Percentiles rank a stretch among this genome's conserved stretches.
Evolutionary conservation across 139 green algal species (phyloP).

Genomic region (Closterium sp.): DNA sequence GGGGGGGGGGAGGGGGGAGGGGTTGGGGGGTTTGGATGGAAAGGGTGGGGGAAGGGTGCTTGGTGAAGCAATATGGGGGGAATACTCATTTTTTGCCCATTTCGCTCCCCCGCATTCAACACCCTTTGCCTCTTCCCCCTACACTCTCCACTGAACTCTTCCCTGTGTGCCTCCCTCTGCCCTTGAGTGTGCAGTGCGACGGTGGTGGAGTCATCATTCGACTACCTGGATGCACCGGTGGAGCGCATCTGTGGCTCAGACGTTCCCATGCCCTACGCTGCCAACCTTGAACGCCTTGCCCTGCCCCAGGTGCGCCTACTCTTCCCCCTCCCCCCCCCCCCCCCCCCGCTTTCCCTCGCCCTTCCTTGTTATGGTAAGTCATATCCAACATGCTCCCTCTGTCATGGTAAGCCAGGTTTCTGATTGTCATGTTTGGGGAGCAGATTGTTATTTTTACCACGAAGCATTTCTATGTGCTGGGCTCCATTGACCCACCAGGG

Average conservation of each 20-base stretch:
- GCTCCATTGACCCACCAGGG: no score
- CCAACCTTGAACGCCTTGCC: constrained; percentile 81
- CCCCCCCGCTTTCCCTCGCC: neutral
- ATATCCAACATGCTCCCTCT: neutral
- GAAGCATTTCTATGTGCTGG: no score
- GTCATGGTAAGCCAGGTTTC: neutral
- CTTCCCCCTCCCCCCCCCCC: neutral
- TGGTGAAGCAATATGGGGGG: neutral
- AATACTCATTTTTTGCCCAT: neutral
- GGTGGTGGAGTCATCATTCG: constrained; percentile 90
- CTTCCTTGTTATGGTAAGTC: neutral
- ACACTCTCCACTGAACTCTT: neutral
- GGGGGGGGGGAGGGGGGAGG: neutral
- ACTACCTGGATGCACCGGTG: constrained; percentile 93
- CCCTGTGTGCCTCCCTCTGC: neutral
- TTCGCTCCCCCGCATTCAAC: neutral
- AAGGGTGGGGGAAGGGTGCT: neutral
- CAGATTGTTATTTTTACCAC: no score
- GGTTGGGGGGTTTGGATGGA: neutral
- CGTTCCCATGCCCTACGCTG: constrained; percentile 95
- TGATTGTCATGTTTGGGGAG: neutral
- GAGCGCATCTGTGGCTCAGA: constrained; percentile 83
- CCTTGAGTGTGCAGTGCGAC: constrained; percentile 51
- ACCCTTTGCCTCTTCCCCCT: neutral
- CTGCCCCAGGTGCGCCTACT: constrained; percentile 66